These are phyloP conservation scores for Sporobolomyces phaffii DNA, from an alignment of 768 basidiomycete genomes.

Conservation along the genomic window DNA sequence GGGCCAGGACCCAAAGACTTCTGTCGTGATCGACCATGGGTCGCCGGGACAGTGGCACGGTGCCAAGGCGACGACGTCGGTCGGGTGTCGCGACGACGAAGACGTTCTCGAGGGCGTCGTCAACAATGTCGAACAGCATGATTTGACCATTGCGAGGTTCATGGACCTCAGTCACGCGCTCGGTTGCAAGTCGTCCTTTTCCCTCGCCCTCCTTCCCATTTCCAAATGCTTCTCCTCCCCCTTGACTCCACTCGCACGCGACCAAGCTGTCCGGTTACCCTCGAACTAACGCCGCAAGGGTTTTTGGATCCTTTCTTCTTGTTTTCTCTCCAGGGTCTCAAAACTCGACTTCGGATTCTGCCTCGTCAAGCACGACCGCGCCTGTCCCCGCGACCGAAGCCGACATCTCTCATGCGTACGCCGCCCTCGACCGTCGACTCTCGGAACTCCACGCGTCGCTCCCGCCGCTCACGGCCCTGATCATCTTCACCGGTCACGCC, in stretches of 20 bases:
- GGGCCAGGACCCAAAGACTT: conserved; percentile 37
- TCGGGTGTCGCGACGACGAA: conserved; percentile 69
- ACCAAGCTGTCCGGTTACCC: too few species aligned
- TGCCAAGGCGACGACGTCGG: conserved; percentile 67
- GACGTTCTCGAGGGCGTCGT: conserved; percentile 65
- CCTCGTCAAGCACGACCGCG: conserved; percentile 51
- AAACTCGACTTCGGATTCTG: conserved; percentile 22
- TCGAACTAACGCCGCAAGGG: too few species aligned
- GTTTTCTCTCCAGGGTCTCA: conserved; percentile 42
- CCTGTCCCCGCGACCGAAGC: conserved; percentile 5
- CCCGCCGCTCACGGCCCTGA: conserved; percentile 70
- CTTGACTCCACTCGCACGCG: too few species aligned
- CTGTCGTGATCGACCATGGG: conserved; percentile 77
- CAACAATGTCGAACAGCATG: conserved; percentile 58
- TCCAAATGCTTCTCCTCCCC: neutral
- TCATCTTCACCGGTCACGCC: conserved; percentile 81
- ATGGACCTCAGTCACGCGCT: conserved; percentile 70
- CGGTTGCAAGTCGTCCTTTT: conserved; percentile 69
- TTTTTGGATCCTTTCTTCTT: too few species aligned
- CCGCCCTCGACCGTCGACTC: conserved; percentile 60
- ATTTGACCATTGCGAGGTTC: conserved; percentile 77
- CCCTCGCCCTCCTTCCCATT: neutral
- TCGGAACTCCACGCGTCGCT: conserved; percentile 60
- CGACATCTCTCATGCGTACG: conserved; percentile 46
- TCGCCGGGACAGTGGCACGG: conserved; percentile 79